Percentiles rank a stretch among this genome's conserved stretches.
phyloP scores from a whole-genome alignment of 768 basidiomycete species.

The Boletus vinaceobasis region DNA sequence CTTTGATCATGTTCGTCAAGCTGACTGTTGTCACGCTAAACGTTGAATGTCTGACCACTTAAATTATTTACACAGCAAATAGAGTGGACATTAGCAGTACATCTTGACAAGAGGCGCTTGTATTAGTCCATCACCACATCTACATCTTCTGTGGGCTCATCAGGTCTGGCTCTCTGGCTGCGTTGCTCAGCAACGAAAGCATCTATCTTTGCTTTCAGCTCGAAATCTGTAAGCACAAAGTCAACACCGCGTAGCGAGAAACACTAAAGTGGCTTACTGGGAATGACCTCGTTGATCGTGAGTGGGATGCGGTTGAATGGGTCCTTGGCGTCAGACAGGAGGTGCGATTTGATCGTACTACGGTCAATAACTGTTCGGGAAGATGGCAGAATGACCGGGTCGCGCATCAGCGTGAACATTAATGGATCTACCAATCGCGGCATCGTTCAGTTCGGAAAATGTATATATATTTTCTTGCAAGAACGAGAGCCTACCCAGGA shows the following conservation, averaged over 20 bases:
- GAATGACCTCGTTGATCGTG: conserved; percentile 70
- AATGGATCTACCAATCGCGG: conserved; percentile 63
- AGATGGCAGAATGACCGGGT: conserved; percentile 88
- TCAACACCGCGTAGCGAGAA: conserved; percentile 2
- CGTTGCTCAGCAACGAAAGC: conserved; percentile 62
- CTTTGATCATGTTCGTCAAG: not conserved
- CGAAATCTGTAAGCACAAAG: conserved; percentile 44
- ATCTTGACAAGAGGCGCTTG: not conserved
- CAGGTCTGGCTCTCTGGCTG: conserved; percentile 29
- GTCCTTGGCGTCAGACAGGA: conserved; percentile 87
- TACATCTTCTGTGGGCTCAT: conserved; percentile 26
- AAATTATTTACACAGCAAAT: conserved; percentile 4
- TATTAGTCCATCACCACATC: conserved; percentile 28
- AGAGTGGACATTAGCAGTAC: conserved; percentile 4
- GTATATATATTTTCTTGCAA: not conserved
- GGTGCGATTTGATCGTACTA: conserved; percentile 90
- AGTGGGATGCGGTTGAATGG: conserved; percentile 93
- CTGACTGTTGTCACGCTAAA: not conserved
- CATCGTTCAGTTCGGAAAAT: not conserved
- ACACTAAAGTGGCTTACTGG: conserved; percentile 49
- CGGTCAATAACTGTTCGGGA: conserved; percentile 80
- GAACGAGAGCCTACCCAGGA: conserved; percentile 59
- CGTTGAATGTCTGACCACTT: not conserved
- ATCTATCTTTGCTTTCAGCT: conserved; percentile 73
- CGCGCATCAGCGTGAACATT: conserved; percentile 90